Percentiles rank a stretch among this genome's conserved stretches.
Evolutionary conservation across 1,284 basidiomycete genomes (phyloP).

Genomic region (Cryptococcus sp.): DNA sequence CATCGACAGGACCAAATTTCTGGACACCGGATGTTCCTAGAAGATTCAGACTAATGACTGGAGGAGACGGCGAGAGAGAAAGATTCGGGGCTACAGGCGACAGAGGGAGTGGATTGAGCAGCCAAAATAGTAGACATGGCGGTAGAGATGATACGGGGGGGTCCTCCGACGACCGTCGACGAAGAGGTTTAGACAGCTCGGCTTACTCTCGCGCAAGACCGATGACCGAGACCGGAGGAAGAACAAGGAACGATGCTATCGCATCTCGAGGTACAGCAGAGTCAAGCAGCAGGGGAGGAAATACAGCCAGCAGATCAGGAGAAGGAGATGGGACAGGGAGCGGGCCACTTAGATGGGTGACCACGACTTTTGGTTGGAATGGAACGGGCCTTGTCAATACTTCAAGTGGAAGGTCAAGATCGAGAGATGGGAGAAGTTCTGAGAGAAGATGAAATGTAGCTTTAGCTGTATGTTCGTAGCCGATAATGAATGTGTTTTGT

Average conservation of each 20-base stretch:
- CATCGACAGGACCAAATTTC: not conserved
- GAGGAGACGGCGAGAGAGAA: not conserved
- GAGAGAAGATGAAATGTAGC: not conserved
- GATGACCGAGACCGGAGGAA: not conserved
- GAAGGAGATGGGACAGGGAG: not conserved
- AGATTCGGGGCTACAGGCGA: not conserved
- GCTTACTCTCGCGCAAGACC: not conserved
- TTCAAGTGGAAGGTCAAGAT: too few species aligned
- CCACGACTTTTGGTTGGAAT: slow-evolving; percentile 14
- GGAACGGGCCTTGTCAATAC: not conserved
- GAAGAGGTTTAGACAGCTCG: not conserved
- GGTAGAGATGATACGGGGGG: too few species aligned
- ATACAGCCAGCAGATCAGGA: not conserved
- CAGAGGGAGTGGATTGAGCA: not conserved
- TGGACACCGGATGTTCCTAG: not conserved
- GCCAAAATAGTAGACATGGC: too few species aligned
- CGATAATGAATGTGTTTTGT: not conserved
- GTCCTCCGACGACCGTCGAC: not conserved
- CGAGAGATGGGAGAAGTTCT: too few species aligned
- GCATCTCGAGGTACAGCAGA: not conserved
- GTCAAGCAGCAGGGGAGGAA: not conserved
- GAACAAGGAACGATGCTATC: not conserved
- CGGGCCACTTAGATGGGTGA: slow-evolving; percentile 12
- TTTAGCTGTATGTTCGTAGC: not conserved
- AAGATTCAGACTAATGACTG: not conserved